A percentile compares a stretch with the other conserved stretches of the same genome.
phyloP scores from a whole-genome alignment of 2,329 filamentous ascomycete species.

The Fusarium humuli region DNA sequence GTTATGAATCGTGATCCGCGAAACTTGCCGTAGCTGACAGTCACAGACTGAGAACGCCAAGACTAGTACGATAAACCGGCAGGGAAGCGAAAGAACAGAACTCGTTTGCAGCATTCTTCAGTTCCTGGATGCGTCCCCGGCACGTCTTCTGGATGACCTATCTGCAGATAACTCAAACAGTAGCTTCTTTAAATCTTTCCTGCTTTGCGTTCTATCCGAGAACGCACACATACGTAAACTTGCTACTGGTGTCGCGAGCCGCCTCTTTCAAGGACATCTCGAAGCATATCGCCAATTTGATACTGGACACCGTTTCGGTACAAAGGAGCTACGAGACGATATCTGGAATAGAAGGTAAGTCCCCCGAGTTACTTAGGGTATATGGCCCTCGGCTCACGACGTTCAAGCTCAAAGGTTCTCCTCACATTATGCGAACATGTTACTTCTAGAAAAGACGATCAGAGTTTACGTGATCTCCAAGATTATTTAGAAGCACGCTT shows the following conservation, averaged over 20 bases:
- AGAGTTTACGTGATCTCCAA: constrained; percentile 61
- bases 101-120: constrained; percentile 60
- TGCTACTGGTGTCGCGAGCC: constrained; percentile 60
- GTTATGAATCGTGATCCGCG: not conserved
- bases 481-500: constrained; percentile 68
- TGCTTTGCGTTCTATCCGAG: constrained; percentile 65
- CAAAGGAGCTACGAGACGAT: constrained; percentile 50
- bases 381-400: constrained; percentile 10
- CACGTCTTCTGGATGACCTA: constrained; percentile 49
- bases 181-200: constrained; percentile 62
- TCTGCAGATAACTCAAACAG: constrained; percentile 40
- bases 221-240: constrained; percentile 62
- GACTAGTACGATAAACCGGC: constrained; percentile 10
- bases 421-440: constrained; percentile 63
- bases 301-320: constrained; percentile 42
- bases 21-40: constrained; percentile 2
- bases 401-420: constrained; percentile 53
- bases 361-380: not conserved
- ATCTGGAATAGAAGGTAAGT: constrained; percentile 67
- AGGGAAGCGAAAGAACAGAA: constrained; percentile 33
- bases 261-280: constrained; percentile 55
- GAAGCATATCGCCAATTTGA: constrained; percentile 47
- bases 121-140: constrained; percentile 66
- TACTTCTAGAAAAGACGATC: constrained; percentile 56
- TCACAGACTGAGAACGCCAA: constrained; percentile 37